phyloP scores from a whole-genome alignment of 352 stramenopile species.

The Aphanomyces cochlioides region DNA sequence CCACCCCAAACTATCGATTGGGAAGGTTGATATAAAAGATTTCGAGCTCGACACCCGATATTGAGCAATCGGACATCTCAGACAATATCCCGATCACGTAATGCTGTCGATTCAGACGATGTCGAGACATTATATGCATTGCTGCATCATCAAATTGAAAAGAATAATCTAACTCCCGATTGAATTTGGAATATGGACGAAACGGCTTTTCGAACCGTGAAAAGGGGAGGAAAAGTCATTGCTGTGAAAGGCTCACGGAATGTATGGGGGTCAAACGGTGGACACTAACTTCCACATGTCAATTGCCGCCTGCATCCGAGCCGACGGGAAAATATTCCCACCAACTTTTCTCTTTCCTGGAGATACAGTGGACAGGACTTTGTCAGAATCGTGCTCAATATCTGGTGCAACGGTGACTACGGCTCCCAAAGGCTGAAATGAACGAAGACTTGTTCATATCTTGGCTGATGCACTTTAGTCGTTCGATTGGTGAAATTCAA shows the following conservation, averaged over 20 bases:
- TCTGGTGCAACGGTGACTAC: conserved; percentile 30
- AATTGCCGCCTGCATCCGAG: conserved; percentile 33
- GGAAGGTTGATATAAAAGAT: conserved; percentile 34
- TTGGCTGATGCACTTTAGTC: conserved; percentile 24
- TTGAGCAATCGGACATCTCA: conserved; percentile 29
- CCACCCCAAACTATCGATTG: neutral
- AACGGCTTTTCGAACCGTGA: conserved; percentile 30
- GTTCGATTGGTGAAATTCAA: too few relatives aligned
- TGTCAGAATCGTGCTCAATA: neutral
- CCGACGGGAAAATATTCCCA: conserved; percentile 22
- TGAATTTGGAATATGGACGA: conserved; percentile 39
- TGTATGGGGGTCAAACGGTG: conserved; percentile 29
- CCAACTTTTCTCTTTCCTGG: conserved; percentile 32
- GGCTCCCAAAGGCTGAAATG: conserved; percentile 28
- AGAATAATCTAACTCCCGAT: neutral
- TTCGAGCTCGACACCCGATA: conserved; percentile 24
- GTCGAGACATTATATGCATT: conserved; percentile 29
- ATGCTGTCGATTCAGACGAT: conserved; percentile 20
- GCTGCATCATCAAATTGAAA: neutral
- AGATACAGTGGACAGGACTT: conserved; percentile 1
- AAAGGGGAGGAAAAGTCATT: conserved; percentile 29
- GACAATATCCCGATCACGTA: conserved; percentile 22
- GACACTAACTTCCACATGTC: conserved; percentile 35
- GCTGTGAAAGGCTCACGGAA: conserved; percentile 33
- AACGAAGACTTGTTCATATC: neutral